Evolutionary conservation across 441 rosid species (phyloP), one percentile per base, ranked within the genome.

Genomic region (Euphorbia schlechtendalii): DNA sequence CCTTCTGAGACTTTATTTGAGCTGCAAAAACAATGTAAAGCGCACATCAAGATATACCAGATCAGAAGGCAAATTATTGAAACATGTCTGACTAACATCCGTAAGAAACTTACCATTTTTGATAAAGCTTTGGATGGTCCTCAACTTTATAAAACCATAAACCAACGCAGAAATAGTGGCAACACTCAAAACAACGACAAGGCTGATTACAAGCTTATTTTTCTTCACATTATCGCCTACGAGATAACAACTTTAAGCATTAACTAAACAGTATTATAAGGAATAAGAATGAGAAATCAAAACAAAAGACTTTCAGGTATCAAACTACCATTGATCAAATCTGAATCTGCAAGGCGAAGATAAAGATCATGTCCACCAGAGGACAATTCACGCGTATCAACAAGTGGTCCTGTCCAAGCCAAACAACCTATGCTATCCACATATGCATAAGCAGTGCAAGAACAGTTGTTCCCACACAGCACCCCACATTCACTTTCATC

Each of bases 101-200:
- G n/a, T n/a, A n/a, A n/a, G n/a, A n/a, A n/a, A n/a, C n/a, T n/a
- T 58, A 67, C 70, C 70, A 58, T 67, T 58, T 58, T 1, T 67
- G 21, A 11, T 22, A 20, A 43, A n/a, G 8, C 24, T 58, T 58
- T 10, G 17, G 5, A 12, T 67, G n/a, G 63, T 28, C 53, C 25
- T 67, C 49, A 55, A 48, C 64, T 32, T 67, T 12, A 48, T 9
- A 24, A 46, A 58, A 48, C 49, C 48, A 58, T 46, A 67, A 36
- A 58, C 10, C 57, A 67, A 3, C 21, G 18, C 48, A 67, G n/a
- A 15, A 21, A 67, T 20, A 36, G 48, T 2, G 24, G 32, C 22
- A 8, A 34, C 57, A 21, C 22, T 3, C 32, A 36, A 46, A 67
- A 67, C 8, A 13, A 21, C 25, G 10, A 67, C 20, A 2, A 58